phyloP scores from a whole-genome alignment of 805 yeast species.

The Ogataea zsoltii region DNA sequence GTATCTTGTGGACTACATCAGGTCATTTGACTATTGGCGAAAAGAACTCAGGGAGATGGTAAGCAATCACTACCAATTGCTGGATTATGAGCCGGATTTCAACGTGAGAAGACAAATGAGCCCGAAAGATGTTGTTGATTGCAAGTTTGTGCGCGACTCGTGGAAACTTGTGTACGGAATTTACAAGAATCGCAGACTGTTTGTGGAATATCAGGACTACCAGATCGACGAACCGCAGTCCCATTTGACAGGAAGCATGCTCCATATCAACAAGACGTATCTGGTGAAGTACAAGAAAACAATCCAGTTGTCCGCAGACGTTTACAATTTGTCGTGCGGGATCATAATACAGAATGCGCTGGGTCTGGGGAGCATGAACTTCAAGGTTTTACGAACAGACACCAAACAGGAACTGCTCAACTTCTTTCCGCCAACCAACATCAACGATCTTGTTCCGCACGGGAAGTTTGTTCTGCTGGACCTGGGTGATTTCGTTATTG shows the following conservation, averaged over 20 bases:
- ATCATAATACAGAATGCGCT: constrained; percentile 51
- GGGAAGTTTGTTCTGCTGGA: constrained; percentile 50
- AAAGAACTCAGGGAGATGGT: constrained; percentile 27
- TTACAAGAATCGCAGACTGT: constrained; percentile 51
- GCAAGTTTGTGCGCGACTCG: constrained; percentile 46
- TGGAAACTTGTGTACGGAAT: constrained; percentile 57
- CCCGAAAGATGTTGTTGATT: constrained; percentile 25
- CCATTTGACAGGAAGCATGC: constrained; percentile 35
- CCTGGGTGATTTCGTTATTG: constrained; percentile 45
- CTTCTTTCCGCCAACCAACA: constrained; percentile 57
- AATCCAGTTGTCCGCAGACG: constrained; percentile 49
- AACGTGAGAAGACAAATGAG: constrained; percentile 15
- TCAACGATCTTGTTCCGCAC: constrained; percentile 58
- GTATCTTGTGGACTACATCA: constrained; percentile 31
- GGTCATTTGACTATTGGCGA: constrained; percentile 40
- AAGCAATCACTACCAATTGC: constrained; percentile 22
- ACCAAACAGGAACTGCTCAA: constrained; percentile 36
- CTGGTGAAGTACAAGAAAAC: constrained; percentile 46
- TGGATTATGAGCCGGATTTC: constrained; percentile 21
- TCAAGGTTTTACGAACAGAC: constrained; percentile 41
- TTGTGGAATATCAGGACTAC: constrained; percentile 44
- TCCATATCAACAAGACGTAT: constrained; percentile 52
- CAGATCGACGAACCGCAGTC: constrained; percentile 49
- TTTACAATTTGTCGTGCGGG: constrained; percentile 52
- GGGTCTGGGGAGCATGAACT: constrained; percentile 61